Base-by-base conservation (phyloP, 148 eudicot genomes). In the Rheum nobile region DNA sequence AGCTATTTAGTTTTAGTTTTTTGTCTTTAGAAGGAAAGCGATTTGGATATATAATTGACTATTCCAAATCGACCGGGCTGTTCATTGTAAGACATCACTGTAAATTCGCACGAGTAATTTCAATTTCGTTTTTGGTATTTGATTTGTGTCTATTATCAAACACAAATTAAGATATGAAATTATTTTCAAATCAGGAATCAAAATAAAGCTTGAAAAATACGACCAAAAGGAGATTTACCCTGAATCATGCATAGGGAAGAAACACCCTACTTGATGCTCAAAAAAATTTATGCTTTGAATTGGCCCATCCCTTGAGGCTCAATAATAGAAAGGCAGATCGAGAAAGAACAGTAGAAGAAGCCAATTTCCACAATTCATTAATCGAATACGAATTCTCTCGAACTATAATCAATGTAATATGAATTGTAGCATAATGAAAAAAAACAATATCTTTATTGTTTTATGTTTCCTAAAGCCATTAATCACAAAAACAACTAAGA, bases 381-480 rank as follows among this genome's bases (percentile, higher is more conserved):
- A 13, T 32, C 21, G 13, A 12, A 61, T 61, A 29, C 2, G 19
- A 61, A 61, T 4, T 11, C 67, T 12, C 67, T 29, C 19, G 19
- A 61, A 8, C 14, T 31, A 65, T 65, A 31, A 6, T 4, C 39
- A 21, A n/a, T n/a, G n/a, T n/a, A 50, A 50, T 50, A n/a, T 2
- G 6, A 8, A 28, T 6, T 22, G 29, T 55, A 21, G 13, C 6
- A 22, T 54, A 55, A 55, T 26, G 1, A 17, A 54, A 59, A 28
- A 59, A 57, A 26, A 28, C 67, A 59, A 26, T 59, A 59, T 59
- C 70, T 34, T 65, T 34, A 65, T 65, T 65, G 70, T 14, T 65
- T 65, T 65, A 6, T 31, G 38, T 65, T 65, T 32, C 41, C 21
- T 65, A 65, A 32, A 65, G 6, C 6, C 4, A 29, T 17, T 13